Base-by-base conservation (phyloP, 2,329 filamentous ascomycete species). In the Nannizziopsis arthrosporioides region DNA sequence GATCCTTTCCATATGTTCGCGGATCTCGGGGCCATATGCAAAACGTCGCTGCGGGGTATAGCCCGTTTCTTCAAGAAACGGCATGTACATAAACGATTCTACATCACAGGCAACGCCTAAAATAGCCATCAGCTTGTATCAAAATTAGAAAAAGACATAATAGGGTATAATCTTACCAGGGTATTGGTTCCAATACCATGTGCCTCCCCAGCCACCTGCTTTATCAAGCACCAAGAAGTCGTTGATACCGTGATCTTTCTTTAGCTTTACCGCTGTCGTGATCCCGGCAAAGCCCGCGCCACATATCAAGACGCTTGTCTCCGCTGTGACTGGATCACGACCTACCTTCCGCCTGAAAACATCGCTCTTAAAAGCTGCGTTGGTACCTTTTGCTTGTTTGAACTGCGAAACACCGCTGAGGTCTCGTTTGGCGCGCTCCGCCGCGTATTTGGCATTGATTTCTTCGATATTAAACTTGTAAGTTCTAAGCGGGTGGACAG, bases 81-180 rank as follows among this genome's bases (percentile, higher is more conserved):
- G 77, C 61, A 81, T 61, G 55, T 81, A 82, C 12, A 71, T 65
- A 54, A 76, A 79, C 46, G 69, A 68, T 59, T 82, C 78, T 2
- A 78, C 62, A 55, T 82, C 78, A 56, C 77, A 81, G 52, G 60
- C 62, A 3, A 71, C 52, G 7, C 22, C 22, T 27, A 27, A 3
- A 3, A 7, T 27, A 3, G 7, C 22, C 22, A 7, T 27, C 22
- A 27, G 22, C 22, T 7, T 7, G 7, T 27, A 27, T 27, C 22
- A 27, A 27, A 27, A 3, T 4, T 27, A 4, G 22, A 27, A 27
- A 27, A 27, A 7, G 22, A 4, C n/a, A n/a, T 27, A 27, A 27
- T 27, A 27, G 7, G 7, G 7, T 27, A 27, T 7, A 27, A 7
- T 7, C 22, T 3, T 27, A 2, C 71, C 71, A 1, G 71, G 70